Base-by-base conservation (phyloP, 176 grass and related monocot species). In the Oropetium thomaeum region DNA sequence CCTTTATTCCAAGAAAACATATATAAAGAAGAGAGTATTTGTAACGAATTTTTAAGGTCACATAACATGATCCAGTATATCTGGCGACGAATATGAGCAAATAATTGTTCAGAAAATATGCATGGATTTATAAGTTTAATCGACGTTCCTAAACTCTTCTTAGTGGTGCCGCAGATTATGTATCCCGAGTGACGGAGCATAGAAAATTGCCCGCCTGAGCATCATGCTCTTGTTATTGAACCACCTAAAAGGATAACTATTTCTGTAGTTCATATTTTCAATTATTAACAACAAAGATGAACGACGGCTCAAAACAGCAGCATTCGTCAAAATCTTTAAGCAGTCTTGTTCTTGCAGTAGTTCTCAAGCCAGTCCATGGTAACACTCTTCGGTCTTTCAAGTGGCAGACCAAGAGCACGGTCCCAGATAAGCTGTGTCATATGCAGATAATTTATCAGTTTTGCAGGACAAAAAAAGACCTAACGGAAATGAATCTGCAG, bases 301-400 rank as follows among this genome's bases (percentile, higher is more conserved):
- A 34, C 16, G 16, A 45, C 35, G 6, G 4, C 42, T 62, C 38
- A 44, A 42, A 32, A 39, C 73, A 30, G 25, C 10, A 73, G 61
- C 69, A 71, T 61, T 59, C 5, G 40, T 73, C 70, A 75, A 49
- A 20, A 74, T 70, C 81, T 82, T 91, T 80, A 95, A 62, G 87
- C 73, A 48, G 85, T 45, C 33, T 48, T 81, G 41, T 86, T 94
- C 27, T 67, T 87, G 89, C 96, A 92, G 73, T 92, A 80, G 73
- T 77, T 92, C 72, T 95, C 91, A 25, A 99, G 84, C 96, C 89
- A 95, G 2, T 92, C 91, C 96, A 99, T 95, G 44, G 96, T 99
- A 11, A 99, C 89, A 84, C 91, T 99, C 91, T 99, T 99, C 2
- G 91, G 96, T 43, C 96, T 95, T 88, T 99, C 96, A 27, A 99